phyloP scores from a whole-genome alignment of 2,329 filamentous ascomycete species.

The Colletotrichum plurivorum region DNA sequence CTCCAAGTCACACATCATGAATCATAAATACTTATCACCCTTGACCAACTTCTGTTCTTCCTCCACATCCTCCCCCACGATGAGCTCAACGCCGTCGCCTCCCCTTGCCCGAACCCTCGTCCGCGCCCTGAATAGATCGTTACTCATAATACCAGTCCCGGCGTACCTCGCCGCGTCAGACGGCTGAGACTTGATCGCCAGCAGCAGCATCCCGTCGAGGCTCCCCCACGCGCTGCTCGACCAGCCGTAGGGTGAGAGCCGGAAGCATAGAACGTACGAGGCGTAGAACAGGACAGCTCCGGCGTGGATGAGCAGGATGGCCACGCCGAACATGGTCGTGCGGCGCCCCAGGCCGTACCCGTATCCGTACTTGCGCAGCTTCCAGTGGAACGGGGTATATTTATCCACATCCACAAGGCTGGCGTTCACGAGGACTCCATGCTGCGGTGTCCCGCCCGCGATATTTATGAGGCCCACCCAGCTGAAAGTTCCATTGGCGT shows the following conservation, averaged over 20 bases:
- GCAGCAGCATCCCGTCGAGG: not conserved
- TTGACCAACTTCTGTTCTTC: no score
- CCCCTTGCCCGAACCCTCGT: no score
- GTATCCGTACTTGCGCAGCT: not conserved
- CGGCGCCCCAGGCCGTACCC: not conserved
- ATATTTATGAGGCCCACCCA: not conserved
- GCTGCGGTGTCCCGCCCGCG: not conserved
- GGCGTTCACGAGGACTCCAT: not conserved
- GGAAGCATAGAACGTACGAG: not conserved
- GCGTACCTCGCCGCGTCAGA: not conserved
- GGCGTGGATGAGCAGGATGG: not conserved
- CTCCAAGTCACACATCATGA: no score
- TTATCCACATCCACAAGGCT: not conserved
- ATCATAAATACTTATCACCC: no score
- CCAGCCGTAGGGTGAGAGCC: not conserved
- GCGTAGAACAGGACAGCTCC: not conserved
- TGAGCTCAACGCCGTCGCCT: no score
- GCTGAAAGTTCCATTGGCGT: not conserved
- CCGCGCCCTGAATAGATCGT: not conserved
- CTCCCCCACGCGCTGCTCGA: slow-evolving; percentile 1
- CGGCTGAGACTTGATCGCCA: not conserved
- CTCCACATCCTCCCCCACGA: no score
- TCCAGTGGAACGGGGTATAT: not conserved
- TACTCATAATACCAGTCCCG: not conserved
- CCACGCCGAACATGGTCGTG: not conserved